Percentiles rank a stretch among this genome's conserved stretches.
Conservation (phyloP, 139 green algal species). For the Closterium sp. region DNA sequence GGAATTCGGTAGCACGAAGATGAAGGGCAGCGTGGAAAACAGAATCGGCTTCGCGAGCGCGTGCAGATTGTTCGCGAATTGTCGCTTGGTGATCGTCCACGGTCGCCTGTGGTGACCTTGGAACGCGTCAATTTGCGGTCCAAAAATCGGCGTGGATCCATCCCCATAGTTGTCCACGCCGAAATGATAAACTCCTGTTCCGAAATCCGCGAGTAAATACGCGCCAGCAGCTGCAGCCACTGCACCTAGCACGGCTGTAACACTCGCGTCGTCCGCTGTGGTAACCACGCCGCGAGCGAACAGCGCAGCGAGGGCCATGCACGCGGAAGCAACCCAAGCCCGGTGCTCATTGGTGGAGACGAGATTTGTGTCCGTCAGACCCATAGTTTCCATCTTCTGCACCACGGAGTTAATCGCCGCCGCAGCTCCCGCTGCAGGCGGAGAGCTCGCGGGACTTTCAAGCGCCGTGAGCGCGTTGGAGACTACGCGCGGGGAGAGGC, state of each 20-base stretch:
- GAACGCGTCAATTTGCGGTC: slow-evolving; percentile 71
- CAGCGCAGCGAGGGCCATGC: background rate
- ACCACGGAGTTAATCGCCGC: slow-evolving; percentile 8
- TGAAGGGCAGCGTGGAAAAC: slow-evolving; percentile 37
- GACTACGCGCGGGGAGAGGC: background rate
- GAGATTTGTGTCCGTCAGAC: slow-evolving; percentile 31
- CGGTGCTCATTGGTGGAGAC: slow-evolving; percentile 22
- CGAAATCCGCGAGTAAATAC: slow-evolving; percentile 59
- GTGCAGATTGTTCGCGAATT: slow-evolving; percentile 93
- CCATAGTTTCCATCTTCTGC: slow-evolving; percentile 29
- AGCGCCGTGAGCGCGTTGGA: background rate
- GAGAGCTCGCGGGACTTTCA: background rate
- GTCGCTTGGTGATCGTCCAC: slow-evolving; percentile 96
- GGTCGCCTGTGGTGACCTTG: slow-evolving; percentile 87
- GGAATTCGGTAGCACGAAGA: slow-evolving; percentile 57
- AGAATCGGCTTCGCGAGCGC: slow-evolving; percentile 60
- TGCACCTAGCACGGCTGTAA: background rate
- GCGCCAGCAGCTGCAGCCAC: background rate
- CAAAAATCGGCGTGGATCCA: slow-evolving; percentile 84
- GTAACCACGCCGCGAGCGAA: slow-evolving; percentile 9
- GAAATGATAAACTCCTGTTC: slow-evolving; percentile 83
- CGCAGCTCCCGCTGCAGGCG: background rate
- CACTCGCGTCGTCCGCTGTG: background rate
- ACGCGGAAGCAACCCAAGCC: slow-evolving; percentile 24
- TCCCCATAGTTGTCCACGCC: slow-evolving; percentile 93